Base-by-base conservation (phyloP, 306 rosid genomes). In the Canavalia gladiata region DNA sequence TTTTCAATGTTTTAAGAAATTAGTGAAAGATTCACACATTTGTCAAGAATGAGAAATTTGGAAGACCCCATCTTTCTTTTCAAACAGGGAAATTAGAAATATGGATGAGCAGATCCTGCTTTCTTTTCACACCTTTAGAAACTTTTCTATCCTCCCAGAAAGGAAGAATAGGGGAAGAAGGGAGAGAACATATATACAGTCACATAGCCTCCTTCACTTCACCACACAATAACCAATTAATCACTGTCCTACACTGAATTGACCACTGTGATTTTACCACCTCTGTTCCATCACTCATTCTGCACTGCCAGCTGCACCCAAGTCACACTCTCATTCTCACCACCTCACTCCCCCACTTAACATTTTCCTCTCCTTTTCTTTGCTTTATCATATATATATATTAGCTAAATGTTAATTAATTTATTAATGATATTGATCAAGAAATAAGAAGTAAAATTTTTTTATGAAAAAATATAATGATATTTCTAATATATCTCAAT, bases 251-350 rank as follows among this genome's bases (percentile, higher is more conserved):
- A 5, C 6, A 64, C 31, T 34, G 72, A 62, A 63, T 62, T 76
- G 72, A 76, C 60, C 57, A 33, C 37, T 62, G 72, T 62, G 72
- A 76, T 49, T 62, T 76, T 47, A 62, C 62, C 72, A 31, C 33
- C 55, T 47, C 39, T 60, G 80, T 76, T 49, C 73, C 72, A 39
- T 37, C 70, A 64, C 49, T 35, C 70, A 64, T 64, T 64, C 47
- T 64, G 69, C 30, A 63, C 46, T 63, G 25, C 8, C 8, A 18
- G 9, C 63, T 63, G 49, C 49, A 37, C 12, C 70, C 70, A 64
- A 64, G 70, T 64, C 70, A 64, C 70, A 64, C 49, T 64, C 70
- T 37, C 47, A 64, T 64, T 63, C 68, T 63, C 68, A 62, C 33
- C 45, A 62, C 25, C 68, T 62, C 47, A 63, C 29, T 2, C 43